Conservation (phyloP, 306 rosid species). For the Echinosophora koreensis region DNA sequence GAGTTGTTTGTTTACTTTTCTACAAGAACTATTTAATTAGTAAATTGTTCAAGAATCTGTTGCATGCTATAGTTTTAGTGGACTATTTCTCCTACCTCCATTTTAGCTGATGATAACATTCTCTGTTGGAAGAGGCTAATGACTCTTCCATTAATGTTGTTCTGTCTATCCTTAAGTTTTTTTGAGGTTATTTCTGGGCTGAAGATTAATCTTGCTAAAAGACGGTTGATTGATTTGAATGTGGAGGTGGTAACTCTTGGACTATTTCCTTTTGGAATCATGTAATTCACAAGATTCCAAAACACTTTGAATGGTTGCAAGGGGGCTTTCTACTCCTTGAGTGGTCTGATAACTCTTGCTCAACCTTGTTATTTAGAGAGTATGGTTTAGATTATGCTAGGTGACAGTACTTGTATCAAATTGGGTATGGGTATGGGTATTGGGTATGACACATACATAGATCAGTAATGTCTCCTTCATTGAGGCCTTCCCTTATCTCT, state of each 20-base stretch:
- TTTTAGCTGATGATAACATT: slow-evolving; percentile 13
- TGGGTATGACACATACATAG: too few relatives aligned
- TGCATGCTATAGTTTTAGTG: background rate
- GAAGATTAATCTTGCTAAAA: background rate
- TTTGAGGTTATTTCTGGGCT: background rate
- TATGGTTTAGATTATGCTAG: background rate
- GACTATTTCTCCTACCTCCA: background rate
- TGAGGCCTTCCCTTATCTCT: too few relatives aligned
- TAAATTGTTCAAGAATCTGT: background rate
- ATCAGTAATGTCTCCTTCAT: too few relatives aligned
- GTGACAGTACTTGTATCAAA: too few relatives aligned
- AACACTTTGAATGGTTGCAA: background rate
- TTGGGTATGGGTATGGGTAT: too few relatives aligned
- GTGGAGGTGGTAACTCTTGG: background rate
- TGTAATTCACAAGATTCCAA: background rate
- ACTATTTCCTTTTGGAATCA: background rate
- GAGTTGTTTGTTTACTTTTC: background rate
- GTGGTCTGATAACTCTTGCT: background rate
- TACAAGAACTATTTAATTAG: background rate
- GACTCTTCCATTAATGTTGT: background rate
- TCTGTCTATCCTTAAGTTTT: background rate
- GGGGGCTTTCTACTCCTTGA: background rate
- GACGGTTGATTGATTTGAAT: background rate
- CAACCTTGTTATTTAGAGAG: background rate
- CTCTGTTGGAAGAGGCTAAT: background rate